Percentiles rank a stretch among this genome's conserved stretches.
These are phyloP conservation scores for Rhizoctonia solani DNA, from an alignment of 1,284 basidiomycete genomes.

Conservation along the genomic window DNA sequence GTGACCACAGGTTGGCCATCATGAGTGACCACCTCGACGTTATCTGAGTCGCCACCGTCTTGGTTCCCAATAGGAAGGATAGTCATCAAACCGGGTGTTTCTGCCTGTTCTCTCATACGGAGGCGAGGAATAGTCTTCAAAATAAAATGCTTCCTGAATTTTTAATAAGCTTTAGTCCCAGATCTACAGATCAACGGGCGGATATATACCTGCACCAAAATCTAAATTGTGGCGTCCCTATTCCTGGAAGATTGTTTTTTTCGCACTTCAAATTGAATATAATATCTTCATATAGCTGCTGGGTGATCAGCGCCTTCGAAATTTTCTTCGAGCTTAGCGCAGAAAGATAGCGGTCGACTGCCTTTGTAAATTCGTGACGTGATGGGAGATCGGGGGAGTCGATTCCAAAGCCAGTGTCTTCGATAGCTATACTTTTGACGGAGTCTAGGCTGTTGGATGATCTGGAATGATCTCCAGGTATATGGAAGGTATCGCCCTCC, in stretches of 20 bases:
- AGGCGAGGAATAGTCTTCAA: not conserved
- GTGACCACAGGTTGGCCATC: conserved; percentile 71
- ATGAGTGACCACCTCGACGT: conserved; percentile 59
- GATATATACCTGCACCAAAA: conserved; percentile 56
- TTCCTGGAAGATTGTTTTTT: conserved; percentile 43
- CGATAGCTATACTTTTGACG: conserved; percentile 18
- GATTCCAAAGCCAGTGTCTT: not conserved
- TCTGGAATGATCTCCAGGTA: not conserved
- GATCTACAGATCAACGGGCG: not conserved
- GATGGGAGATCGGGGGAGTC: conserved; percentile 56
- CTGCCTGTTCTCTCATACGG: not conserved
- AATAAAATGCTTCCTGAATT: not conserved
- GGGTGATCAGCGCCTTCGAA: conserved; percentile 70
- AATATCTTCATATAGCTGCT: conserved; percentile 67
- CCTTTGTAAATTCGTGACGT: conserved; percentile 57
- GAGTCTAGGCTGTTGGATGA: not conserved
- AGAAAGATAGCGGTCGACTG: conserved; percentile 60
- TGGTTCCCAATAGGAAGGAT: not conserved
- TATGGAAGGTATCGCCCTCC: not conserved
- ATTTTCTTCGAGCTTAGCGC: conserved; percentile 61
- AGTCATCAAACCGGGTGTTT: not conserved
- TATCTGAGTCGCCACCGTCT: conserved; percentile 45
- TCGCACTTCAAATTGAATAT: conserved; percentile 57
- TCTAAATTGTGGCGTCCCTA: conserved; percentile 66
- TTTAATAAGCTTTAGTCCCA: not conserved